A percentile compares a stretch with the other conserved stretches of the same genome.
phyloP scores from a whole-genome alignment of 2,329 filamentous ascomycete genomes.

The Nigrospora sphaerica region DNA sequence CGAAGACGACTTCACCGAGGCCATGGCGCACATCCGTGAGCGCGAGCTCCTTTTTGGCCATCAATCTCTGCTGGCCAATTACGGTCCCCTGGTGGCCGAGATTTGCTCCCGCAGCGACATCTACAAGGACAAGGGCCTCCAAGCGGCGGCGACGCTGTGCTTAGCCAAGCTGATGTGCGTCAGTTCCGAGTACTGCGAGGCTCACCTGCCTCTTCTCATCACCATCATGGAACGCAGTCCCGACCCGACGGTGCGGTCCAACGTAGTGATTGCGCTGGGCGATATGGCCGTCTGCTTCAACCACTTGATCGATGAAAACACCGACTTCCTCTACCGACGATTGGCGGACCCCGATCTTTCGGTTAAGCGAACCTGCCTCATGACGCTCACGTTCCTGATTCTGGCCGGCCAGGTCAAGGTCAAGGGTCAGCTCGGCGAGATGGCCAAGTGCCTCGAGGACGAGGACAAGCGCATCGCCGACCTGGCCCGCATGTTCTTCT shows the following conservation, averaged over 20 bases:
- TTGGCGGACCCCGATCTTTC: slow-evolving; percentile 82
- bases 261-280: slow-evolving; percentile 91
- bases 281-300: slow-evolving; percentile 99
- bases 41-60: slow-evolving; percentile 74
- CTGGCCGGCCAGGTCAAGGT: slow-evolving; percentile 97
- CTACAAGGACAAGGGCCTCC: slow-evolving; percentile 82
- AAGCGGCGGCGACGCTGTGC: slow-evolving; percentile 88
- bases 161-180: slow-evolving; percentile 99
- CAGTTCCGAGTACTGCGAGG: slow-evolving; percentile 91
- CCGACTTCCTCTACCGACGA: slow-evolving; percentile 91
- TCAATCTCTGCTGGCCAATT: slow-evolving; percentile 78
- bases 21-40: slow-evolving; percentile 77
- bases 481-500: slow-evolving; percentile 96
- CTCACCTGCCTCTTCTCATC: slow-evolving; percentile 85
- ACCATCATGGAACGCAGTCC: slow-evolving; percentile 95
- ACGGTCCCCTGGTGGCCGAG: slow-evolving; percentile 85
- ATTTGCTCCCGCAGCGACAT: slow-evolving; percentile 92
- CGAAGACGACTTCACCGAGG: slow-evolving; percentile 87
- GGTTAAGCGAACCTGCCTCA: slow-evolving; percentile 94
- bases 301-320: slow-evolving; percentile 97
- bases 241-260: slow-evolving; percentile 87
- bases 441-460: slow-evolving; percentile 98
- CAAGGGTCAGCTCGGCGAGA: slow-evolving; percentile 95
- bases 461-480: slow-evolving; percentile 92
- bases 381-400: slow-evolving; percentile 97